Evolutionary conservation across 2,329 filamentous ascomycete genomes (phyloP).

Genomic region (Domatiomyces catenatus): DNA sequence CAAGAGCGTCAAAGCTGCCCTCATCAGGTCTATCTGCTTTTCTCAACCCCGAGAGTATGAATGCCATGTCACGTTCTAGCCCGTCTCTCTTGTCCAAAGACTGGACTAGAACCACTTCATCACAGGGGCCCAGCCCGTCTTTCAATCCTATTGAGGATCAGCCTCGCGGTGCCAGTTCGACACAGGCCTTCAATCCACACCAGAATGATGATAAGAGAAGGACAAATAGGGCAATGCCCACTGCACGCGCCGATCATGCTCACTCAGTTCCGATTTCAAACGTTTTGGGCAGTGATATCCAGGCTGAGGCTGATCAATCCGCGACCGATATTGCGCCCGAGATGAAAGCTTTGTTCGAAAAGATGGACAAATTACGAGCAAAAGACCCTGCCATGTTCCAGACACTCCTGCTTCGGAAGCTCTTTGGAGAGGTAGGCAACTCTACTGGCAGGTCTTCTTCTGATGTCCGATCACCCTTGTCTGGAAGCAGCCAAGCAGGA

Average conservation of each 20-base stretch:
- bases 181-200: constrained; percentile 39
- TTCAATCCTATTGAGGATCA: constrained; percentile 3
- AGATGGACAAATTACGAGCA: constrained; percentile 41
- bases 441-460: not conserved
- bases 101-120: not conserved
- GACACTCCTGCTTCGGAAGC: constrained; percentile 34
- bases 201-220: constrained; percentile 32
- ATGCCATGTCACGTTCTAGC: too few relatives aligned
- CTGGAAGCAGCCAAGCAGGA: not conserved
- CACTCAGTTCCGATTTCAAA: not conserved
- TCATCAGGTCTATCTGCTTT: not conserved
- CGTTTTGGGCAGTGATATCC: not conserved
- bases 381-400: constrained; percentile 41
- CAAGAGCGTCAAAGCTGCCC: not conserved
- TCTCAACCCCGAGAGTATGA: too few relatives aligned
- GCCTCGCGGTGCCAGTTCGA: constrained; percentile 36
- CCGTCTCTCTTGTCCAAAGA: not conserved
- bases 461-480: not conserved
- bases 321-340: constrained; percentile 32
- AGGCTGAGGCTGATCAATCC: constrained; percentile 1
- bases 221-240: constrained; percentile 22
- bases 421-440: constrained; percentile 35
- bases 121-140: not conserved
- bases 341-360: constrained; percentile 41
- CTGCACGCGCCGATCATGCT: constrained; percentile 14